phyloP scores from a whole-genome alignment of 371 early-diverging fungal species.

The Mortierella sp. region DNA sequence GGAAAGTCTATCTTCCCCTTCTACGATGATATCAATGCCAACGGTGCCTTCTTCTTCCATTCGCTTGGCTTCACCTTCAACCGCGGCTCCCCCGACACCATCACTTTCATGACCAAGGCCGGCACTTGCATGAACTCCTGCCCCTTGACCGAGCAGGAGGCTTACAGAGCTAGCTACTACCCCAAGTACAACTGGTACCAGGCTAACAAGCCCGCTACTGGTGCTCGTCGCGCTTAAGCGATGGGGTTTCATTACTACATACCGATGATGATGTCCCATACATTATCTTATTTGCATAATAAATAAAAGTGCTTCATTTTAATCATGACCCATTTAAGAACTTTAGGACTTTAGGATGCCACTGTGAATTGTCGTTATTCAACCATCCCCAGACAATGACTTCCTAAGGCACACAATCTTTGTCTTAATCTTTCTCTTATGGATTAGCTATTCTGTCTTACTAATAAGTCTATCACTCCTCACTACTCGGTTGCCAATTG shows the following conservation, averaged over 20 bases:
- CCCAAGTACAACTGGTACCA: slow-evolving; percentile 50
- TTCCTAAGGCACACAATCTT: no score
- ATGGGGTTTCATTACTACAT: background rate
- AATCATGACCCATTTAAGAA: no score
- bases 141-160: slow-evolving; percentile 39
- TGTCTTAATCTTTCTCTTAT: no score
- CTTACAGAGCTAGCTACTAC: slow-evolving; percentile 31
- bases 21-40: slow-evolving; percentile 30
- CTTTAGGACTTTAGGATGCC: no score
- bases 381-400: no score
- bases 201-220: slow-evolving; percentile 25
- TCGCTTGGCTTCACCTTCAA: slow-evolving; percentile 55
- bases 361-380: no score
- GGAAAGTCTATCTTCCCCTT: slow-evolving; percentile 28
- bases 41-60: slow-evolving; percentile 44
- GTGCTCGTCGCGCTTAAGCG: background rate
- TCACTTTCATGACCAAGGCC: slow-evolving; percentile 57
- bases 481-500: no score
- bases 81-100: slow-evolving; percentile 50
- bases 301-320: no score
- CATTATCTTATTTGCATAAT: no score
- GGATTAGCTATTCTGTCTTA: no score
- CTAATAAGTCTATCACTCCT: no score
- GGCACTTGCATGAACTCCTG: slow-evolving; percentile 59
- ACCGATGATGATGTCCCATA: background rate